Conservation (phyloP, 2,329 filamentous ascomycete species). For the Colletotrichum cordylinicola region DNA sequence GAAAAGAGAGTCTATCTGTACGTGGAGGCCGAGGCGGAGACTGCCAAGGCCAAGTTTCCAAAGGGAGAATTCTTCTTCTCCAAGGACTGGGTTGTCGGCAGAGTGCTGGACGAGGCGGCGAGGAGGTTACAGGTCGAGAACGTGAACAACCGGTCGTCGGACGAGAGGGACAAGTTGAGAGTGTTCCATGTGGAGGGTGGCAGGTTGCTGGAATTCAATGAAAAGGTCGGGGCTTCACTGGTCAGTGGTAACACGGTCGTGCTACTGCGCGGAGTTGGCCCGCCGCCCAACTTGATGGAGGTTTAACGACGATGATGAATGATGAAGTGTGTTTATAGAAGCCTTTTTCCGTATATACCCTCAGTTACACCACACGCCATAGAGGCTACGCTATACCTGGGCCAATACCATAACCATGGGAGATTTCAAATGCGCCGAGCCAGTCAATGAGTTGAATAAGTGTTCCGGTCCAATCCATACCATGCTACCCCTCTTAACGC, state of each 20-base stretch:
- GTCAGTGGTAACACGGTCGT: slow-evolving; percentile 90
- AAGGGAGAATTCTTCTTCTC: slow-evolving; percentile 83
- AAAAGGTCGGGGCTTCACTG: slow-evolving; percentile 78
- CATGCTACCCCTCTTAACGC: background rate
- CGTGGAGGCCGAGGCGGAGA: slow-evolving; percentile 89
- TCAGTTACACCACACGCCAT: background rate
- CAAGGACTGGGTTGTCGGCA: slow-evolving; percentile 87
- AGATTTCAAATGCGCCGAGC: slow-evolving; percentile 13
- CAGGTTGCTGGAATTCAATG: slow-evolving; percentile 82
- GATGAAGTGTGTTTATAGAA: slow-evolving; percentile 13
- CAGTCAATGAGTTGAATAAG: background rate
- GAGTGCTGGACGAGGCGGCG: slow-evolving; percentile 80
- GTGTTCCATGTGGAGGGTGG: slow-evolving; percentile 95
- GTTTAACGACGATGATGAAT: slow-evolving; percentile 24
- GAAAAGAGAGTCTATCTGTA: slow-evolving; percentile 92
- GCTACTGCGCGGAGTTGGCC: slow-evolving; percentile 82
- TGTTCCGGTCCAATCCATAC: background rate
- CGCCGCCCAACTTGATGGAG: slow-evolving; percentile 76
- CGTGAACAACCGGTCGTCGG: slow-evolving; percentile 77
- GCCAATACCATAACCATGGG: background rate
- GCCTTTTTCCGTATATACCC: slow-evolving; percentile 18
- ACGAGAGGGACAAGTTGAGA: slow-evolving; percentile 80
- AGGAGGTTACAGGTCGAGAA: slow-evolving; percentile 81
- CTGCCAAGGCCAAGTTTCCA: slow-evolving; percentile 82
- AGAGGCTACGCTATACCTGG: background rate